phyloP scores from a whole-genome alignment of 352 stramenopile species.

The Plasmopara muralis region DNA sequence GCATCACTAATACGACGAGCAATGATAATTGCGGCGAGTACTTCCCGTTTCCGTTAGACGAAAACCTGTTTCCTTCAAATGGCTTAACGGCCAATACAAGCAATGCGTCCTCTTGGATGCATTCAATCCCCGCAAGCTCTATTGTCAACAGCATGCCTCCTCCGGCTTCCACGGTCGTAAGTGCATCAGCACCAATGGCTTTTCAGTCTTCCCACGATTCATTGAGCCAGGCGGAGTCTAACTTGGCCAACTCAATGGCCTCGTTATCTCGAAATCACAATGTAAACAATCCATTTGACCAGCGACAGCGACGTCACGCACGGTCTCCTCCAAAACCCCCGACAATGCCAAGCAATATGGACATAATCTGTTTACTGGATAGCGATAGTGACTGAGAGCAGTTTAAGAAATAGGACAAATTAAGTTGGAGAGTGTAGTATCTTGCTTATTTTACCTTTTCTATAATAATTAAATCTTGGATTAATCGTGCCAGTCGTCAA shows the following conservation, averaged over 20 bases:
- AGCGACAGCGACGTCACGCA: slow-evolving; percentile 23
- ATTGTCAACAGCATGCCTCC: slow-evolving; percentile 26
- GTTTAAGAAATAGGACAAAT: not conserved
- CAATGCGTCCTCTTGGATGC: slow-evolving; percentile 20
- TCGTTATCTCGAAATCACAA: slow-evolving; percentile 53
- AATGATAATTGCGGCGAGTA: slow-evolving; percentile 35
- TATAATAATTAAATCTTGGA: too few species aligned
- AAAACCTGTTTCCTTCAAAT: slow-evolving; percentile 37
- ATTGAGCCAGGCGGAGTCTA: slow-evolving; percentile 36
- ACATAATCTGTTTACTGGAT: slow-evolving; percentile 76
- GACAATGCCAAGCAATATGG: slow-evolving; percentile 29
- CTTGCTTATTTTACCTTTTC: too few species aligned
- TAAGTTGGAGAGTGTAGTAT: not conserved
- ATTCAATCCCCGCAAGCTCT: slow-evolving; percentile 31
- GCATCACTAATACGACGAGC: slow-evolving; percentile 18
- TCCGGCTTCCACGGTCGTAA: slow-evolving; percentile 8
- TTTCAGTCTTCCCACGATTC: slow-evolving; percentile 19
- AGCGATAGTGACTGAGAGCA: slow-evolving; percentile 61
- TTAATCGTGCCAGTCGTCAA: too few species aligned
- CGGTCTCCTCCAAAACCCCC: slow-evolving; percentile 14
- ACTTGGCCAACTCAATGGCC: slow-evolving; percentile 56
- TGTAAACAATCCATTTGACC: slow-evolving; percentile 43
- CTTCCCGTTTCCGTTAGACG: slow-evolving; percentile 54
- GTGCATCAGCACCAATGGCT: slow-evolving; percentile 6
- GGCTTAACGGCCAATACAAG: slow-evolving; percentile 9